Base-by-base conservation (phyloP, 139 green algal genomes). In the Picochlorum sp. region DNA sequence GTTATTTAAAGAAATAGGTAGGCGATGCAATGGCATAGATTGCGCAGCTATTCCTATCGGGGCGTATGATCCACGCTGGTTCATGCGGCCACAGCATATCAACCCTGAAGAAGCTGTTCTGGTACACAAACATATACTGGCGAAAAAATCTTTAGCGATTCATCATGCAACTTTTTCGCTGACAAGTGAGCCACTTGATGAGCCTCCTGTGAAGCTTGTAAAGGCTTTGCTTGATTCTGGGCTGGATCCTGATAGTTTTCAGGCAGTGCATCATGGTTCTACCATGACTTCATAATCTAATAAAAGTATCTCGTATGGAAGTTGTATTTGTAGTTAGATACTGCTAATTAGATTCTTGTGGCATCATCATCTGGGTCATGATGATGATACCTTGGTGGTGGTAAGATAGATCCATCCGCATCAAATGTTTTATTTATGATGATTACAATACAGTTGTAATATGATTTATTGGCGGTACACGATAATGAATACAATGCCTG, bases 101-200 rank as follows among this genome's bases (percentile, higher is more conserved):
- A 41, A 83, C 44, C 71, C 84, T 0, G 75, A 69, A 20, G 86
- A 95, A 66, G 86, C 79, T 16, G 77, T 95, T n/a, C 57, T 71
- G 52, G 71, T 90, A 1, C 81, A 89, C 59, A n/a, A 55, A 30
- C 81, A 90, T 20, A 72, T 90, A 15, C 14, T 41, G 1, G 63
- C 71, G 7, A 69, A 56, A 50, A 50, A 45, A 1, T 78, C 65
- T 54, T 57, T 92, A 24, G 76, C 57, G 20, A 82, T 90, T 26
- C 87, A 94, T 74, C 84, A 70, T 28, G 75, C 71, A 58, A 93
- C 87, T 16, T 93, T 85, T 63, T 55, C 47, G 20, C 34, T 83
- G 38, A 81, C 68, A 0, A 66, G 74, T 31, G 77, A 92, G 63
- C 45, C 84, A 3, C 55, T 90, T 58, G 84, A 92, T 63, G 86